Conservation (phyloP, 2,329 filamentous ascomycete species). For the Colletotrichum cereale region DNA sequence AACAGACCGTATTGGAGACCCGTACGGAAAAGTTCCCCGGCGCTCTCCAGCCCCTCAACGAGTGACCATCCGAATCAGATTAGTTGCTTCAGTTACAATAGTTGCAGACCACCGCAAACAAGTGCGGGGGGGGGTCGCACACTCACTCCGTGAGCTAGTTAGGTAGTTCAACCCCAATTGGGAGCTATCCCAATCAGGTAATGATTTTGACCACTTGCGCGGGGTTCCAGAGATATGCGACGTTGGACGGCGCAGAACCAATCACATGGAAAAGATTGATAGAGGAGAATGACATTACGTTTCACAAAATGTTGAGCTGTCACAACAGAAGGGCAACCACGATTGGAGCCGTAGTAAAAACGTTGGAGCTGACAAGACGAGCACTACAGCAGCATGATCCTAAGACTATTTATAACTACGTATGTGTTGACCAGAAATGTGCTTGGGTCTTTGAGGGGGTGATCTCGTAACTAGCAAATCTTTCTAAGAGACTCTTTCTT, state of each 20-base stretch:
- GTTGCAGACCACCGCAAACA: not conserved
- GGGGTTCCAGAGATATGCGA: not conserved
- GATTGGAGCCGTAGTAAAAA: not conserved
- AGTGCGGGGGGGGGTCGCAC: not conserved
- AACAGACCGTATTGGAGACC: not conserved
- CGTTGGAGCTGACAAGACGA: not conserved
- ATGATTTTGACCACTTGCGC: slow-evolving; percentile 14
- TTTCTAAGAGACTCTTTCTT: not conserved
- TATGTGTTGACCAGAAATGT: no score
- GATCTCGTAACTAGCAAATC: not conserved
- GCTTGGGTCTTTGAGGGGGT: not conserved
- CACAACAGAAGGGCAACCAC: not conserved
- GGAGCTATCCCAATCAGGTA: slow-evolving; percentile 14
- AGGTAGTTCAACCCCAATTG: not conserved
- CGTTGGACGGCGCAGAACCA: not conserved
- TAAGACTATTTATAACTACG: not conserved
- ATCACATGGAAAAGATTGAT: not conserved
- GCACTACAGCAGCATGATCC: not conserved
- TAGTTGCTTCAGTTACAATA: not conserved
- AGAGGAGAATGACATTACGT: not conserved
- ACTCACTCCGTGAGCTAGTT: not conserved
- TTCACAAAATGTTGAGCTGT: not conserved
- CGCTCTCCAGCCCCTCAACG: not conserved
- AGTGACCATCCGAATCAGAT: not conserved
- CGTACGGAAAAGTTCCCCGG: not conserved